Evolutionary conservation across 139 green algal genomes (phyloP), one percentile per base, ranked within the genome.

Genomic region (Chlamydomonas schloesseri): DNA sequence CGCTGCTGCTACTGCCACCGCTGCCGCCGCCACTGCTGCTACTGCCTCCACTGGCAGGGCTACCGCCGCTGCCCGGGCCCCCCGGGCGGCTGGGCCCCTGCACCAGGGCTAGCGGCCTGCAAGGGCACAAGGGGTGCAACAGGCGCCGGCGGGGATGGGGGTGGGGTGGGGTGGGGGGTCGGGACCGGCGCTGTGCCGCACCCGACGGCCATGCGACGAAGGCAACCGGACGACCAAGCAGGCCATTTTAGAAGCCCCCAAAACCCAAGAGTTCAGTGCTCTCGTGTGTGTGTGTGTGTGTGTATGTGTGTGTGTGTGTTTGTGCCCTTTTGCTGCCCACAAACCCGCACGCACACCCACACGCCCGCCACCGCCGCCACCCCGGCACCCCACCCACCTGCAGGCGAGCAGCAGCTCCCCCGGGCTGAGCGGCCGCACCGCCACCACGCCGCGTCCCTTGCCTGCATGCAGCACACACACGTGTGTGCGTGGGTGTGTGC

Each of bases 391-490:
- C 2, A 5, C 73, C 1, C 34, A 71, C 75, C 57, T 71, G 75
- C 75, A 82, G 33, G 69, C 21, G 20, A 82, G 57, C 57, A 82
- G 33, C 57, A 82, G 75, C 57, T 82, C 75, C 34, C 75, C 75
- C 13, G 75, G 75, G 18, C 33, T 31, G 6, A 81, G 53, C 5
- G n/a, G 50, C 13, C 73, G 73, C 23, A 33, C 31, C 6, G 73
- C 73, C 21, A 81, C 73, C 73, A 81, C 55, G 33, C 73, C 73
- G 17, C 55, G 53, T 31, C 73, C 73, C 55, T 81, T 81, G n/a
- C 73, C 73, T 81, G 73, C n/a, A n/a, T 28, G 53, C 50, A 13
- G 31, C 9, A 28, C 1, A 31, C 68, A 29, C 17, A 47, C 64
- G 64, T 10, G 26, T 1, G 64, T 8, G 42, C 42, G 42, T 50